phyloP scores from a whole-genome alignment of 768 basidiomycete genomes.

The Mycena rosella region DNA sequence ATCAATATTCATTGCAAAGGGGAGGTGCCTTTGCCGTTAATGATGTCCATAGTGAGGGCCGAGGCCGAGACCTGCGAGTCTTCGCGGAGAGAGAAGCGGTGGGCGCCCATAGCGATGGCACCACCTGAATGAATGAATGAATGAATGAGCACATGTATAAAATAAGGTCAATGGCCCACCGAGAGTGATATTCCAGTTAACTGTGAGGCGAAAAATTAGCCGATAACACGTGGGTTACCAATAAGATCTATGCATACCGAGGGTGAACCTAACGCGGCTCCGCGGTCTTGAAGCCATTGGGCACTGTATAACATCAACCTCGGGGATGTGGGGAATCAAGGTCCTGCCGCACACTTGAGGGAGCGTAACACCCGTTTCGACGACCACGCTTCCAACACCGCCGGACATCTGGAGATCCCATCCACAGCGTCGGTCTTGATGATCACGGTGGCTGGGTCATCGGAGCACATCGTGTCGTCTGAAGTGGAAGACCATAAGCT shows the following conservation, averaged over 20 bases:
- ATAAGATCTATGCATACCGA: constrained; percentile 39
- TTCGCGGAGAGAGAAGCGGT: constrained; percentile 55
- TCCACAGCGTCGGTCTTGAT: constrained; percentile 52
- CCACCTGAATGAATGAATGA: constrained; percentile 41
- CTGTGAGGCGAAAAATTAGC: constrained; percentile 26
- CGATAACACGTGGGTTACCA: background rate
- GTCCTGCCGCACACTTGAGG: constrained; percentile 47
- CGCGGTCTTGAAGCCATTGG: constrained; percentile 51
- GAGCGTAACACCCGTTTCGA: constrained; percentile 54
- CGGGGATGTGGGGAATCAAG: background rate
- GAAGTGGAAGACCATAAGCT: background rate
- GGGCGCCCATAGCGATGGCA: constrained; percentile 55
- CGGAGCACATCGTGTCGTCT: constrained; percentile 56
- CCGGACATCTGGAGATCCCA: constrained; percentile 45
- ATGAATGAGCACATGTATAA: background rate
- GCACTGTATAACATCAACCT: constrained; percentile 39
- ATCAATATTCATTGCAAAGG: background rate
- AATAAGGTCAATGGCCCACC: constrained; percentile 35
- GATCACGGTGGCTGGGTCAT: constrained; percentile 50
- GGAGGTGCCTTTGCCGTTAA: constrained; percentile 49
- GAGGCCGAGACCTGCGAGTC: constrained; percentile 53
- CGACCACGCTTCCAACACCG: constrained; percentile 47
- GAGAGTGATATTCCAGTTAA: constrained; percentile 56
- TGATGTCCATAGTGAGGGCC: constrained; percentile 51
- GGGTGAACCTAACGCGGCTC: constrained; percentile 50